These are phyloP conservation scores for Candida koratica DNA, from an alignment of 805 yeast species.

Conservation along the genomic window DNA sequence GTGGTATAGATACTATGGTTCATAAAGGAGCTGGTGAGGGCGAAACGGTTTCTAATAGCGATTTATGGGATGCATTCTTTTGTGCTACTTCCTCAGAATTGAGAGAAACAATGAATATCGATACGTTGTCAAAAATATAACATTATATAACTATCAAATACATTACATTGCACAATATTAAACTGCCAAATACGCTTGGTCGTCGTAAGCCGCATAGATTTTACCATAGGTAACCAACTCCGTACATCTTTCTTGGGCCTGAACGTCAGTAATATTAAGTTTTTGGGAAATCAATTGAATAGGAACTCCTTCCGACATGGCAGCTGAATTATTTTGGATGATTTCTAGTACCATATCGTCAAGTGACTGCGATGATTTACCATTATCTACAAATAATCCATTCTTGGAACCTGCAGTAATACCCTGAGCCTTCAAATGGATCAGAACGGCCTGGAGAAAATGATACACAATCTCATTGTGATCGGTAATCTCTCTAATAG, in stretches of 20 bases:
- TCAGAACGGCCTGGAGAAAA: slow-evolving; percentile 57
- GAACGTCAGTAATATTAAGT: slow-evolving; percentile 47
- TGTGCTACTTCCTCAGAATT: slow-evolving; percentile 19
- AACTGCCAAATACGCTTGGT: slow-evolving; percentile 54
- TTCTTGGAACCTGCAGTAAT: slow-evolving; percentile 22
- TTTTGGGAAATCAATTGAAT: slow-evolving; percentile 56
- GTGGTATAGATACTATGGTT: slow-evolving; percentile 47
- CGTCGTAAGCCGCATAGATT: slow-evolving; percentile 67
- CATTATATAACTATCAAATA: too few relatives aligned
- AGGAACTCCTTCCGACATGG: slow-evolving; percentile 78
- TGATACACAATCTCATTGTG: slow-evolving; percentile 69
- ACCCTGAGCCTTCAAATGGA: slow-evolving; percentile 56
- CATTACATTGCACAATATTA: slow-evolving; percentile 19
- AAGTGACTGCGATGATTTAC: slow-evolving; percentile 14
- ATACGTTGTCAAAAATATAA: slow-evolving; percentile 11
- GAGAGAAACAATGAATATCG: slow-evolving; percentile 16
- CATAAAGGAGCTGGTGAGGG: slow-evolving; percentile 45
- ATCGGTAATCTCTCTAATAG: slow-evolving; percentile 53
- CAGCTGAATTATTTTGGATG: slow-evolving; percentile 46
- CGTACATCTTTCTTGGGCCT: slow-evolving; percentile 47
- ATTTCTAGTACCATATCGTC: slow-evolving; percentile 47
- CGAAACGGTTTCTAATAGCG: slow-evolving; percentile 54
- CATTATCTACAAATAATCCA: slow-evolving; percentile 29
- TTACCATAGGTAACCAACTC: slow-evolving; percentile 63
- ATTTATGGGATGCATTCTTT: slow-evolving; percentile 63